Conservation (phyloP, 768 basidiomycete genomes). For the Cystoderma amianthinum region DNA sequence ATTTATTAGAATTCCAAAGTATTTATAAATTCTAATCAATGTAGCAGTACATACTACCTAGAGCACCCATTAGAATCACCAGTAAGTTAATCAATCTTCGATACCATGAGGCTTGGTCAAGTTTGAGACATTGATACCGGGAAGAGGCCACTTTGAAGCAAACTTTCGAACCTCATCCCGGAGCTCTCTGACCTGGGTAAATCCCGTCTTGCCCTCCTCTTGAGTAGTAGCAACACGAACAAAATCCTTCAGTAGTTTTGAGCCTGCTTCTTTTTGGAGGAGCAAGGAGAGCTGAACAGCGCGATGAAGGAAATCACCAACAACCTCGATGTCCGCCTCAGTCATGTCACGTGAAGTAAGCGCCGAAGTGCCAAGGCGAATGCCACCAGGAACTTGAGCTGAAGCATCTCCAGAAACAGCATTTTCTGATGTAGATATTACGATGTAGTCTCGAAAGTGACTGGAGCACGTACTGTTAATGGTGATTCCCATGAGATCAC, state of each 20-base stretch:
- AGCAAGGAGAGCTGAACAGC: conserved; percentile 85
- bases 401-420: conserved; percentile 96
- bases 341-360: conserved; percentile 92
- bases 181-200: conserved; percentile 64
- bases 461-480: conserved; percentile 70
- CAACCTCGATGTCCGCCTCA: conserved; percentile 79
- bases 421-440: conserved; percentile 58
- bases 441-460: not conserved
- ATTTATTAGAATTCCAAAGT: no score
- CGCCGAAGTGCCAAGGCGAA: conserved; percentile 92
- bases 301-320: conserved; percentile 90
- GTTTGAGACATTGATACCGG: conserved; percentile 60
- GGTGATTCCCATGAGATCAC: conserved; percentile 93
- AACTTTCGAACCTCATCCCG: conserved; percentile 77
- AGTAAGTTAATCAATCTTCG: conserved; percentile 44
- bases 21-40: no score
- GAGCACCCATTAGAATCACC: no score
- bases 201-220: conserved; percentile 66
- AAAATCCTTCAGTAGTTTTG: conserved; percentile 95
- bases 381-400: conserved; percentile 93
- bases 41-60: no score
- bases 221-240: conserved; percentile 69
- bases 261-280: conserved; percentile 92
- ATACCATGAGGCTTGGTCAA: conserved; percentile 58
- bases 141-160: conserved; percentile 86